Percentiles rank a stretch among this genome's conserved stretches.
These are phyloP conservation scores for Cyberlindnera veronae DNA, from an alignment of 805 yeast species.

Conservation along the genomic window DNA sequence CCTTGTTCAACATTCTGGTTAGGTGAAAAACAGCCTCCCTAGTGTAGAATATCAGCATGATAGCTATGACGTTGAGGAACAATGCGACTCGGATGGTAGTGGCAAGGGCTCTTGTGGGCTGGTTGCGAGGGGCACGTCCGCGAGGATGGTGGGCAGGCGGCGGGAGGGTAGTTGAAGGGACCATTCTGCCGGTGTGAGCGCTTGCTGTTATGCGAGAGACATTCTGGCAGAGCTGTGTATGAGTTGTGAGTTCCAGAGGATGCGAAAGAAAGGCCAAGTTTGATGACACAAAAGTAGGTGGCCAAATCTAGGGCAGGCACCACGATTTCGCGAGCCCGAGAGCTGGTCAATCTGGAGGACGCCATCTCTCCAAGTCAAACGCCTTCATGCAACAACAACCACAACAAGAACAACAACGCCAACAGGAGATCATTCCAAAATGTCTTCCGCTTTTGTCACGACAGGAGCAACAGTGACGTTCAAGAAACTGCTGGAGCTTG, in stretches of 20 bases:
- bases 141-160: too few species aligned
- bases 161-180: too few species aligned
- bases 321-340: too few species aligned
- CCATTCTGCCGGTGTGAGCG: too few species aligned
- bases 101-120: not conserved
- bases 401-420: not conserved
- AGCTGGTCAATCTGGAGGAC: not conserved
- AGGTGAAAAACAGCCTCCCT: not conserved
- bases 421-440: not conserved
- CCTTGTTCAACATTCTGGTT: not conserved
- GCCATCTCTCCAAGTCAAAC: too few species aligned
- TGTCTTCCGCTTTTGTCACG: constrained; percentile 48
- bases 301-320: too few species aligned
- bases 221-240: too few species aligned
- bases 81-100: not conserved
- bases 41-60: not conserved
- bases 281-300: not conserved
- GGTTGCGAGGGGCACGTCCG: too few species aligned
- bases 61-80: not conserved
- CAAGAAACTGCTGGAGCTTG: constrained; percentile 46
- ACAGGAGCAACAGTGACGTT: constrained; percentile 94
- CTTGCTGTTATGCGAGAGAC: too few species aligned
- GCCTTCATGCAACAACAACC: too few species aligned
- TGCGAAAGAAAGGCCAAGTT: too few species aligned
- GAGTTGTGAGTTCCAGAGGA: too few species aligned